Evolutionary conservation across 2,329 filamentous ascomycete species (phyloP).

Genomic region (Cladosporium sp.): DNA sequence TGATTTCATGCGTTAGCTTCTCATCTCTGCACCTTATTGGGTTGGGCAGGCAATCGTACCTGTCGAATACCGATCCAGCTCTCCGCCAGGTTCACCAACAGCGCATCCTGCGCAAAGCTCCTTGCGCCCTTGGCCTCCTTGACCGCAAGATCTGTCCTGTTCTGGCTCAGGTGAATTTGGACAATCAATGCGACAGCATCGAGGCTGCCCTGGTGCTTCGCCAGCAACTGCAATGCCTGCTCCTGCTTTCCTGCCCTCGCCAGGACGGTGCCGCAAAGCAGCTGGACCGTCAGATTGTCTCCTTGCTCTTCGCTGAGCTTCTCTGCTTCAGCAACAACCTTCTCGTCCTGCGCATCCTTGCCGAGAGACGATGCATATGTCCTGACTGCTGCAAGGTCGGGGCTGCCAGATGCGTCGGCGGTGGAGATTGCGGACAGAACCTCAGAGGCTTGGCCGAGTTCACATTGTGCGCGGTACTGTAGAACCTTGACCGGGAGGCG

Average conservation of each 20-base stretch:
- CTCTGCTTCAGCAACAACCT: conserved; percentile 54
- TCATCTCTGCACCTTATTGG: not conserved
- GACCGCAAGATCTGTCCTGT: conserved; percentile 80
- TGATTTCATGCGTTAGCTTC: conserved; percentile 31
- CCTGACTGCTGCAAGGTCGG: conserved; percentile 69
- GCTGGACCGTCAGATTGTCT: conserved; percentile 75
- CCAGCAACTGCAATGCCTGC: conserved; percentile 72
- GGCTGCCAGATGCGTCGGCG: conserved; percentile 50
- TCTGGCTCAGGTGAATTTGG: conserved; percentile 88
- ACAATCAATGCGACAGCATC: conserved; percentile 78
- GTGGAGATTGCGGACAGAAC: conserved; percentile 63
- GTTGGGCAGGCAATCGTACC: conserved; percentile 45
- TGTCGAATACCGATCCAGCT: conserved; percentile 87
- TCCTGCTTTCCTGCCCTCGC: conserved; percentile 76
- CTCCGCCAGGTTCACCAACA: conserved; percentile 90
- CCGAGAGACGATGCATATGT: conserved; percentile 61
- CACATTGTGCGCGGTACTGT: conserved; percentile 74
- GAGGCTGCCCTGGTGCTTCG: conserved; percentile 74
- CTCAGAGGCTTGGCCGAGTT: conserved; percentile 68
- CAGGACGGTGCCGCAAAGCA: conserved; percentile 74
- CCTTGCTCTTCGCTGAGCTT: conserved; percentile 59
- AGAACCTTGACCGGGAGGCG: conserved; percentile 69
- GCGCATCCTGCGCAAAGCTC: conserved; percentile 89
- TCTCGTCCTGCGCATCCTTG: conserved; percentile 26
- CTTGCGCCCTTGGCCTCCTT: conserved; percentile 84